These are phyloP conservation scores for Zelonia costaricensis DNA, from an alignment of 208 protist genomes.

Conservation along the genomic window DNA sequence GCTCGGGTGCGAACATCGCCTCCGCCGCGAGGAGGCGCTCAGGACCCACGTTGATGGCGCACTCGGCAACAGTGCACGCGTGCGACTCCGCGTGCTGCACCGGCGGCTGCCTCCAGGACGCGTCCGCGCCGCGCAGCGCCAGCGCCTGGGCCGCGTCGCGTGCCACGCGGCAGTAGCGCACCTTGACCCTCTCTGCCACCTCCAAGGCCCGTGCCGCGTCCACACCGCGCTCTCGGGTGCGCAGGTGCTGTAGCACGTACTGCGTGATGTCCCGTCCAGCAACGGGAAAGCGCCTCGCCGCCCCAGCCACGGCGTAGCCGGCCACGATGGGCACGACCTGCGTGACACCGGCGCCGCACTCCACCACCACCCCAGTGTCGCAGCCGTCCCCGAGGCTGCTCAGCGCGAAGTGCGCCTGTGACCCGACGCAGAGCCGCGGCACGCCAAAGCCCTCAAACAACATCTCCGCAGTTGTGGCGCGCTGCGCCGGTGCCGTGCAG, in stretches of 20 bases:
- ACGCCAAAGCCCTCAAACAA: constrained; percentile 99
- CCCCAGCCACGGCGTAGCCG: constrained; percentile 96
- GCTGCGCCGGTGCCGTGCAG: constrained; percentile 97
- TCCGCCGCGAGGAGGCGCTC: constrained; percentile 98
- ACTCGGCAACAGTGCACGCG: constrained; percentile 40
- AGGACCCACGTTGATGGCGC: constrained; percentile 94
- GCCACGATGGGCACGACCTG: constrained; percentile 98
- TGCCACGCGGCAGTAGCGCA: constrained; percentile 94
- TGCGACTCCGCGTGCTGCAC: constrained; percentile 84
- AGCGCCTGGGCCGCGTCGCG: constrained; percentile 93
- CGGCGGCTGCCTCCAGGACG: constrained; percentile 28
- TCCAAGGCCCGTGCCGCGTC: constrained; percentile 90
- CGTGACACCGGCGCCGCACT: constrained; percentile 98
- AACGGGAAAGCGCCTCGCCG: constrained; percentile 97
- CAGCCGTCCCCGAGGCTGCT: constrained; percentile 61
- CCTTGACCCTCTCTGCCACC: constrained; percentile 95
- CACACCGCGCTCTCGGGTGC: constrained; percentile 86
- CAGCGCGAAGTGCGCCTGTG: constrained; percentile 97
- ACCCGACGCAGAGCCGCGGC: constrained; percentile 96
- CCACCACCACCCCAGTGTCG: constrained; percentile 95
- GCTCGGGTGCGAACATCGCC: constrained; percentile 98
- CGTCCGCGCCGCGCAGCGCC: constrained; percentile 91
- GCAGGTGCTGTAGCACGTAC: constrained; percentile 94
- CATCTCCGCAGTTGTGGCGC: constrained; percentile 97
- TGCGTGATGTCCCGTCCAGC: constrained; percentile 96